A percentile compares a stretch with the other conserved stretches of the same genome.
These are phyloP conservation scores for Alternaria sp. DNA, from an alignment of 2,329 filamentous ascomycete species.

Conservation along the genomic window DNA sequence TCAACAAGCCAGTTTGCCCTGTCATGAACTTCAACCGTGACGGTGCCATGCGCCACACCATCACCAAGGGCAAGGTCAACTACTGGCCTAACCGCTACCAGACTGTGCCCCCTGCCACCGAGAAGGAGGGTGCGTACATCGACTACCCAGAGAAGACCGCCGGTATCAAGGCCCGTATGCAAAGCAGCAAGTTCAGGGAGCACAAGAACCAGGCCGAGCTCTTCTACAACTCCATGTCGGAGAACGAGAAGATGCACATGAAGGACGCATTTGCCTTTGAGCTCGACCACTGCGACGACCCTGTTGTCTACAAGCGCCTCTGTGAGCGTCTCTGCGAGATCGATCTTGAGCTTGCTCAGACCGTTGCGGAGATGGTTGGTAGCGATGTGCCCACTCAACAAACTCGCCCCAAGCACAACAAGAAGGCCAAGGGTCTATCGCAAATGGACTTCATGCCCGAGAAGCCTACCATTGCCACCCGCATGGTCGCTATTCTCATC, in stretches of 20 bases:
- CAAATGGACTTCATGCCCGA: constrained; percentile 71
- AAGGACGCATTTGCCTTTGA: constrained; percentile 70
- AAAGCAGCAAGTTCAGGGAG: constrained; percentile 77
- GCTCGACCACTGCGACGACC: constrained; percentile 82
- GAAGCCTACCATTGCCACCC: constrained; percentile 71
- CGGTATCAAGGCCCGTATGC: constrained; percentile 73
- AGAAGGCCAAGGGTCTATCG: constrained; percentile 70
- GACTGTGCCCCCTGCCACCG: constrained; percentile 66
- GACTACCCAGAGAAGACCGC: constrained; percentile 70
- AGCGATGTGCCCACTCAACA: constrained; percentile 63
- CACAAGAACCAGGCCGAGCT: constrained; percentile 80
- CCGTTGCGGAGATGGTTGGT: constrained; percentile 74
- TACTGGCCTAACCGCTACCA: constrained; percentile 80
- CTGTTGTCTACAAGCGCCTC: constrained; percentile 75
- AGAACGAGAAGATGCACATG: constrained; percentile 70
- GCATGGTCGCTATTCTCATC: constrained; percentile 76
- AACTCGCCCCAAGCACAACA: constrained; percentile 67
- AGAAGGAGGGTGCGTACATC: constrained; percentile 70
- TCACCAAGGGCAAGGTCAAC: constrained; percentile 75
- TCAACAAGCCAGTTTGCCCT: constrained; percentile 77
- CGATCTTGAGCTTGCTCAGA: constrained; percentile 71
- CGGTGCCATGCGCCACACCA: constrained; percentile 74
- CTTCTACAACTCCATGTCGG: constrained; percentile 79
- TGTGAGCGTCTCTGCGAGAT: constrained; percentile 74
- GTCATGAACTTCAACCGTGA: constrained; percentile 81